phyloP scores from a whole-genome alignment of 441 rosid species.

The Arabidopsis lyrata region DNA sequence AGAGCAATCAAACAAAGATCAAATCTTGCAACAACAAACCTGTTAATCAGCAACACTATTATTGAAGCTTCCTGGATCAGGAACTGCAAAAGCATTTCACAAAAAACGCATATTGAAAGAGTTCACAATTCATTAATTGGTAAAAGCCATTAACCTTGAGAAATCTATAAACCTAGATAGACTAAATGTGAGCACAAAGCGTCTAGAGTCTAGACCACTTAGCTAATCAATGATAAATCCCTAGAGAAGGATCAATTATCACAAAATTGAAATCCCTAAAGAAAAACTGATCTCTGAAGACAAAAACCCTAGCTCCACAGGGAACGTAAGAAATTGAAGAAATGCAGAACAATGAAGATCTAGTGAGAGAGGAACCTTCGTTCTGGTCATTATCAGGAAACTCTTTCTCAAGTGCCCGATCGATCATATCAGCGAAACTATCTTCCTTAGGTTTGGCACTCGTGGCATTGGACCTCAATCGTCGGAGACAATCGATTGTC shows the following conservation, averaged over 20 bases:
- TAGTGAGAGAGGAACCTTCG: slow-evolving; percentile 72
- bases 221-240: slow-evolving; percentile 33
- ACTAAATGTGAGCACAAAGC: not conserved
- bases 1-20: slow-evolving; percentile 3
- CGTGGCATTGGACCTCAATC: slow-evolving; percentile 59
- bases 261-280: not conserved
- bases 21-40: slow-evolving; percentile 51
- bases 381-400: slow-evolving; percentile 88
- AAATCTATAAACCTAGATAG: slow-evolving; percentile 36
- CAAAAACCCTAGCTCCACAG: slow-evolving; percentile 48
- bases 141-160: slow-evolving; percentile 11
- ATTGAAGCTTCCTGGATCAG: slow-evolving; percentile 95
- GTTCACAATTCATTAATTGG: slow-evolving; percentile 12
- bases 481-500: too few relatives aligned
- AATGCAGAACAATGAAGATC: slow-evolving; percentile 57
- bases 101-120: not conserved
- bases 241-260: slow-evolving; percentile 19
- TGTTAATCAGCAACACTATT: slow-evolving; percentile 94
- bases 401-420: slow-evolving; percentile 95
- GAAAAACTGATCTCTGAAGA: too few relatives aligned
- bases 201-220: not conserved
- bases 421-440: slow-evolving; percentile 89
- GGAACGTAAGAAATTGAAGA: not conserved
- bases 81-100: slow-evolving; percentile 63
- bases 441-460: slow-evolving; percentile 70